phyloP scores from a whole-genome alignment of 2,329 filamentous ascomycete species.

The Rosellinia necatrix region DNA sequence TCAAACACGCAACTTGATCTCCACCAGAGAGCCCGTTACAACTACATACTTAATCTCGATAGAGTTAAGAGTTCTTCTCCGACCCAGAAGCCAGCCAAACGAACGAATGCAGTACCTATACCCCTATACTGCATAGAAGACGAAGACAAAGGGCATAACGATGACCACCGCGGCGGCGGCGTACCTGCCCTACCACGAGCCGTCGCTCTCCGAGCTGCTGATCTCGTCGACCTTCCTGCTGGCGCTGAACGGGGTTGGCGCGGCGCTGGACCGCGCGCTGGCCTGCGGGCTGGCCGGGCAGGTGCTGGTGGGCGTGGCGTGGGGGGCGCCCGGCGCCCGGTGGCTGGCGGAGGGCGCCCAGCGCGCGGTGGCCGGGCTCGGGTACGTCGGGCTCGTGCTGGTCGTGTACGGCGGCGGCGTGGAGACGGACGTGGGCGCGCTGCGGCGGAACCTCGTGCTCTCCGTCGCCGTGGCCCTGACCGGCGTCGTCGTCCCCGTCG shows the following conservation, averaged over 20 bases:
- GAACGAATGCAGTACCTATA: neutral
- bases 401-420: conserved; percentile 70
- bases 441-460: conserved; percentile 64
- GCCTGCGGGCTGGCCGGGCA: conserved; percentile 77
- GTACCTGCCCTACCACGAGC: conserved; percentile 64
- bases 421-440: conserved; percentile 54
- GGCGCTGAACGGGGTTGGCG: conserved; percentile 62
- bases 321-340: conserved; percentile 67
- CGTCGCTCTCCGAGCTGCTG: conserved; percentile 62
- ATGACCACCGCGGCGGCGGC: conserved; percentile 18
- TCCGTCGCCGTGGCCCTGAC: conserved; percentile 67
- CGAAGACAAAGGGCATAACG: neutral
- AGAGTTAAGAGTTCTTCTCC: too few relatives aligned
- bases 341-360: conserved; percentile 54
- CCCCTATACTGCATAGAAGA: too few relatives aligned
- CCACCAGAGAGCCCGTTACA: too few relatives aligned
- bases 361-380: conserved; percentile 63
- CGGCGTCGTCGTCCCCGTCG: conserved; percentile 54
- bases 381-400: conserved; percentile 74
- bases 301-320: conserved; percentile 71
- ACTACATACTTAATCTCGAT: too few relatives aligned
- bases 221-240: conserved; percentile 66
- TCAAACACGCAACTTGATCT: too few relatives aligned
- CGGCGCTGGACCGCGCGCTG: conserved; percentile 60
- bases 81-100: too few relatives aligned